Base-by-base conservation (phyloP, 139 green algal genomes). In the Pedinophyceae sp. region DNA sequence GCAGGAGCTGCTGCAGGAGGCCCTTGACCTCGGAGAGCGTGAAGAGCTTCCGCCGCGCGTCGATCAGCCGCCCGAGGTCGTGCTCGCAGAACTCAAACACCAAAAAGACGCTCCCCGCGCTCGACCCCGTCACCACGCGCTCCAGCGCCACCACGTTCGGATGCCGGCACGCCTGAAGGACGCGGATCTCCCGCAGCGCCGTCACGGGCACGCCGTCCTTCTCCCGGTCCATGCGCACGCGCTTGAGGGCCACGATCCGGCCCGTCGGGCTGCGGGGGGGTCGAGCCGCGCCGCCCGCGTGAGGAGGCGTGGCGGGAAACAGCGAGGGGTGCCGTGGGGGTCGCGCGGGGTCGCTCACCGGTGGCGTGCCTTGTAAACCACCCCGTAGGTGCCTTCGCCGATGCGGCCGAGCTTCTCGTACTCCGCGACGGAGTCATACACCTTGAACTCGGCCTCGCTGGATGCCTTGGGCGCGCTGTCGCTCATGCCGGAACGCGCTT, bases 61-160 rank as follows among this genome's bases (percentile, higher is more conserved):
- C 83, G 23, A 93, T 52, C 48, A 93, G 59, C 4, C 67, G 60
- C 0, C 68, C 79, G 50, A 93, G 49, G 57, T 93, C 83, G 55
- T 89, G 79, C 19, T 83, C 67, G 52, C 70, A 82, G 60, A 82
- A 91, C 61, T 91, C 82, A 59, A 91, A 91, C 43, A 86, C 82
- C 39, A 91, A 64, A 63, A 91, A 91, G 15, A 91, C 66, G 28
- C 69, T 81, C 54, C 83, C 74, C 17, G 62, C 46, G 50, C 75
- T 70, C n/a, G 55, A 66, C 20, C 82, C 82, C 0, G 78, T 88
- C 6, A 86, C 77, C 3, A 91, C 77, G 24, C 68, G 65, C 28
- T 75, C 71, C 4, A 91, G 65, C 17, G 66, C 29, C 24, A 91
- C 79, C 25, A 91, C 69, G 63, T 86, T 87, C 20, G 74, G 69